Evolutionary conservation across 179 eudicot species (phyloP).

Genomic region (Silene vulgaris): DNA sequence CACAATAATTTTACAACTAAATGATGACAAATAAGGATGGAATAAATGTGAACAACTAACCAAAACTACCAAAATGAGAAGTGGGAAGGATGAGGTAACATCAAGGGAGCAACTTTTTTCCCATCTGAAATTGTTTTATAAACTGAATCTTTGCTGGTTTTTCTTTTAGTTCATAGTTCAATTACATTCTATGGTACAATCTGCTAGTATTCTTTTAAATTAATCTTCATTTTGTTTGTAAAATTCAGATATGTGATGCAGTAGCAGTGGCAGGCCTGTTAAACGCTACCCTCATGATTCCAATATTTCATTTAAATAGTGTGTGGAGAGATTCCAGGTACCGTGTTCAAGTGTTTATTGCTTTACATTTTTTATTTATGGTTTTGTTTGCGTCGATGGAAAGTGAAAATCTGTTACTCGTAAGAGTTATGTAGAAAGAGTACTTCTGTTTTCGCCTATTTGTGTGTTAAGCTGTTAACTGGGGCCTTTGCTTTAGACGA

Average conservation of each 20-base stretch:
- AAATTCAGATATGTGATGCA: constrained; percentile 87
- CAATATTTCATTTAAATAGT: constrained; percentile 87
- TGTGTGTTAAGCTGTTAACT: neutral
- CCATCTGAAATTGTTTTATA: neutral
- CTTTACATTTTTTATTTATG: neutral
- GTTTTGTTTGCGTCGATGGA: neutral
- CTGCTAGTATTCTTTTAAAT: neutral
- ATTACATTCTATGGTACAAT: neutral
- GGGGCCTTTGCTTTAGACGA: neutral
- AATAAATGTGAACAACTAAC: neutral
- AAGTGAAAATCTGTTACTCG: neutral
- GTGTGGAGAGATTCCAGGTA: constrained; percentile 99
- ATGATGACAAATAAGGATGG: neutral
- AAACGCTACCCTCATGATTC: constrained; percentile 96
- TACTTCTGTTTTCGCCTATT: neutral
- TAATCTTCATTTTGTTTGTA: constrained; percentile 1
- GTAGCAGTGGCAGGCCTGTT: constrained; percentile 95
- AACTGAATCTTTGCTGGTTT: neutral
- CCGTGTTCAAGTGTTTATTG: constrained; percentile 13
- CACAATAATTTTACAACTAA: neutral
- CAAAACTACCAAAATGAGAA: neutral
- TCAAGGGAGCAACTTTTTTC: neutral
- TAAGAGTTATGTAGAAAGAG: neutral
- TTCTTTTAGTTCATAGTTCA: neutral
- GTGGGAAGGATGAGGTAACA: neutral